Evolutionary conservation across 2,329 filamentous ascomycete genomes (phyloP), one percentile per base, ranked within the genome.

Genomic region (Fusarium mangiferae): DNA sequence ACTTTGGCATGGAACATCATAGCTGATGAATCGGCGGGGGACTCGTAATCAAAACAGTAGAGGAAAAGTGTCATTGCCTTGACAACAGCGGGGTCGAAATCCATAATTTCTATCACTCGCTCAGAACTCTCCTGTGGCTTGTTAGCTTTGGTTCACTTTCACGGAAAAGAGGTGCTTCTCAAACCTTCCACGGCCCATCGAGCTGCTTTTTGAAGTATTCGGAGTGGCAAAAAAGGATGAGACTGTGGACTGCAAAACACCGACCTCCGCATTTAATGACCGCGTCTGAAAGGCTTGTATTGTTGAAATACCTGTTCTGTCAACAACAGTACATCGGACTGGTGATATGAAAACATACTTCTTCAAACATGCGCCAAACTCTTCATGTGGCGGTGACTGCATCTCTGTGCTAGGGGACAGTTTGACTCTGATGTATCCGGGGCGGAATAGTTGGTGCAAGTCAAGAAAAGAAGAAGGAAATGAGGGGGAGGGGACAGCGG

Each of bases 101-200:
- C 44, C 7, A 1, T 0, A 3, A 62, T 30, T 0, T 64, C 3
- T 2, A 42, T 7, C 1, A 35, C 24, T 14, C 28, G 7, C 1
- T 49, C 56, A 0, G 8, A 17, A 0, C 36, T 62, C 2, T 62
- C 56, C 61, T 48, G 0, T 15, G 4, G 6, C 1, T 7, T 2
- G 0, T 63, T 2, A 48, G 15, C 5, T 24, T 18, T 0, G 8
- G 28, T 10, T 30, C 28, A 30, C 8, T 30, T 10, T 30, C 28
- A 30, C 28, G 28, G 28, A 30, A 6, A 30, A 30, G 28, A 28
- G 28, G 28, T 30, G 28, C 28, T 9, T 30, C 28, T 35, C 22
- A 3, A 46, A 69, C 66, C 54, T 65, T 70, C 66, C 68, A 70
- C 4, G 46, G 54, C 1, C 70, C 69, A 10, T 35, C 20, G 0